Base-by-base conservation (phyloP, 345 rosid genomes). In the Hibiscus trionum region DNA sequence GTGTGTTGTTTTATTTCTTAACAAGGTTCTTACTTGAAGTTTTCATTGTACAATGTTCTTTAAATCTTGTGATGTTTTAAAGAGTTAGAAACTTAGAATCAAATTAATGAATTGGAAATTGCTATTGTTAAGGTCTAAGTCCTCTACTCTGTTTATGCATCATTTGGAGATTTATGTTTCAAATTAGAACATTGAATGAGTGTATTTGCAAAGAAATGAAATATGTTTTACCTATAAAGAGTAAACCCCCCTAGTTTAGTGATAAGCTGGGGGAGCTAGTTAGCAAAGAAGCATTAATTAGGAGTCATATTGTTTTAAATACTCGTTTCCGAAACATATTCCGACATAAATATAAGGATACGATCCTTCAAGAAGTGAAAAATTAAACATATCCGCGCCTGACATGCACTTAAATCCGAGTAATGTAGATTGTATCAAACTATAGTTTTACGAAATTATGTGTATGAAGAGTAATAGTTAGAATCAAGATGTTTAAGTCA, bases 41-140 rank as follows among this genome's bases (percentile, higher is more conserved):
- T 66, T 91, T 88, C 71, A 77, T 91, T 73, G 81, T 88, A 39
- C 92, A 91, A 73, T 93, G 92, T 81, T 86, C 97, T 70, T 71
- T 83, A 74, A 88, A 93, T 83, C 87, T 93, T 69, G 79, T 89
- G 58, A 91, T 93, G 98, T 91, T 93, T 80, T 93, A 87, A 52
- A 61, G 72, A 27, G 47, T 63, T n/a, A 5, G 50, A 46, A 46
- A 46, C 50, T 2, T 46, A 8, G 69, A 35, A 62, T 15, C 15
- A 19, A 46, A 68, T n/a, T 15, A 29, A 15, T 12, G 24, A 26
- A 66, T 0, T n/a, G 52, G 62, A 56, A 39, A 56, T 56, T 57
- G n/a, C 50, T 21, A 2, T 19, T 4, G 33, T 35, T 11, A 10
- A 31, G 4, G 12, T 21, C 24, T 24, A 70, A 52, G 16, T 49